Evolutionary conservation across 2,329 filamentous ascomycete species (phyloP), one percentile per base, ranked within the genome.

Genomic region (Fusarium devonianum): DNA sequence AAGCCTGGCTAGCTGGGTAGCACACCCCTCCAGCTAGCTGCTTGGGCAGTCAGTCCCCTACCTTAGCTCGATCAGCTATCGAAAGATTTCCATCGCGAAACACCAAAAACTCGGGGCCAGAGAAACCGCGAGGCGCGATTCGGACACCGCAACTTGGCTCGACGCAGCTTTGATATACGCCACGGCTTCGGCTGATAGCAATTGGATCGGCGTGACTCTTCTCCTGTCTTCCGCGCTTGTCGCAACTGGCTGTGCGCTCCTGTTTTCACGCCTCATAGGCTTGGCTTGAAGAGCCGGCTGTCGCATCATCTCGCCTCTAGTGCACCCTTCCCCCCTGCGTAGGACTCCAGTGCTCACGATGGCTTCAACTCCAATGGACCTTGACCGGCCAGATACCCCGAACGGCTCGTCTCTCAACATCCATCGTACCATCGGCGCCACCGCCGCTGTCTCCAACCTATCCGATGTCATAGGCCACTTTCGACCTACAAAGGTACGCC

Each of bases 401-500:
- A 75, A 74, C 38, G 74, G 73, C 57, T 66, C 71, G 60, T 73
- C 77, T 1, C 72, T 82, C 30, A 80, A 80, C 53, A 80, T 82
- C 39, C 75, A 77, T 7, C 75, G 81, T 14, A 76, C 75, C 9
- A 59, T 81, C 14, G 74, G 73, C 32, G 62, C 65, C 34, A 73
- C 69, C 44, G 62, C 74, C 29, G 75, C 75, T 47, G 81, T 81
- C 5, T 84, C 87, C 10, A 89, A 89, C 67, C 81, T 96, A 44
- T 81, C 84, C 65, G 90, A 96, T 65, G 80, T 94, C 60, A 87
- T 96, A 62, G 79, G 83, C 26, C 85, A 81, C 44, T 96, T 90
- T 69, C 82, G 90, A 39, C 90, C 93, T 7, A 87, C 87, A 35
- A 92, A 91, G 80, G 90, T 93, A 74, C 81, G 25, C n/a, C 36